Evolutionary conservation across 129 eudicot genomes (phyloP), one percentile per base, ranked within the genome.

Genomic region (Saussurea involucrata): DNA sequence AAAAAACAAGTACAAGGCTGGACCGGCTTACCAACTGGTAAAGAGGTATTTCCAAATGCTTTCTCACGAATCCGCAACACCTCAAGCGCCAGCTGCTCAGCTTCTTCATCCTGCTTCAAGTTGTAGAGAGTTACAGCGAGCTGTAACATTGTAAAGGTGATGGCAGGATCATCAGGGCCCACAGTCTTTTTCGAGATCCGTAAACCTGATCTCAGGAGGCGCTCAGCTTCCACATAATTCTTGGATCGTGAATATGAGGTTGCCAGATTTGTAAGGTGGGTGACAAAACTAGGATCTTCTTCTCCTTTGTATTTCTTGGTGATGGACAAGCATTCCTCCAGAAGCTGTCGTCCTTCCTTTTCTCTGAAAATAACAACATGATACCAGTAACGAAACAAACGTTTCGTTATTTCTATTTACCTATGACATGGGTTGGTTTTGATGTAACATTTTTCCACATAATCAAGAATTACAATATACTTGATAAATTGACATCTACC

Each of bases 251-350:
- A 93, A 80, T 93, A 89, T 13, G 98, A 93, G 71, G 92, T 82
- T 82, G 98, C 98, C 10, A 93, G 93, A 88, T 93, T 93, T 33
- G 85, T 84, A 18, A 91, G 87, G 76, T 90, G 97, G 66, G 90
- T 86, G 21, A 87, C 93, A 21, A 81, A 79, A 85, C 86, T 77
- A 7, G 90, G 96, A 81, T 91, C 91, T 9, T 89, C 93, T 72
- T 91, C 86, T 67, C 98, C 98, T 85, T 80, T 87, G 32, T 74
- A 81, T 71, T 87, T 84, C 73, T 90, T 86, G 31, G 81, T 79
- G 29, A 87, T 80, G 33, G 83, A 72, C 77, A 93, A 74, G 64
- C 98, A 93, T 81, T 93, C 93, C 72, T 88, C 88, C 78, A 93
- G 81, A 57, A 93, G 72, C 70, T 78, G 72, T 20, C 90, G 85